Evolutionary conservation across 1,284 basidiomycete genomes (phyloP), one percentile per base, ranked within the genome.

Genomic region (Puccinia polysora): DNA sequence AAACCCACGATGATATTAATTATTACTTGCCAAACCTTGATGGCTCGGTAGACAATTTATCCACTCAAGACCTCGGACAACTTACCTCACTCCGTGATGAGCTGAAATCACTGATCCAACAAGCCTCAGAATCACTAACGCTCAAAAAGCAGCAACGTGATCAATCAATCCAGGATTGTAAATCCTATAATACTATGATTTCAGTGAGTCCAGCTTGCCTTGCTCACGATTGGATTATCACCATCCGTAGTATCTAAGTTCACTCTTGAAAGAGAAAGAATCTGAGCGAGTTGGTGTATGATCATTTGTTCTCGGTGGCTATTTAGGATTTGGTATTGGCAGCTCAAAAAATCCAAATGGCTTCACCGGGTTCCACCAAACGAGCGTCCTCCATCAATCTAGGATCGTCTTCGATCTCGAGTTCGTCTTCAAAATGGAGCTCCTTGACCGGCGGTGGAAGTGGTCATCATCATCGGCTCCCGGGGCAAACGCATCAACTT

Each of bases 171-270:
- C 67, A 69, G 60, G 67, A 69, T 60, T 36, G 40, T 52, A 32
- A 69, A 59, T 34, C 67, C 25, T 69, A 69, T 32, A 69, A 69
- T 52, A 49, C 43, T 6, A 69, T 69, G 67, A 69, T 69, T 50
- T 69, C 67, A 34, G 67, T 69, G 30, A n/a, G 45, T 38, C 15
- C 25, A 45, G n/a, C 23, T 18, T 5, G n/a, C n/a, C n/a, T n/a
- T n/a, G n/a, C n/a, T n/a, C n/a, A n/a, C n/a, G n/a, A n/a, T n/a
- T n/a, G n/a, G n/a, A n/a, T n/a, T n/a, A n/a, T n/a, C n/a, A n/a
- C n/a, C n/a, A n/a, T n/a, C n/a, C n/a, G n/a, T n/a, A n/a, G n/a
- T n/a, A n/a, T n/a, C n/a, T n/a, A n/a, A n/a, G n/a, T 14, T 18
- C 38, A 53, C 32, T 20, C 12, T 50, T 52, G 23, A 7, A 32